Percentiles rank a stretch among this genome's conserved stretches.
Conservation (phyloP, 176 grass and related monocot genomes). For the Triticum timopheevii region DNA sequence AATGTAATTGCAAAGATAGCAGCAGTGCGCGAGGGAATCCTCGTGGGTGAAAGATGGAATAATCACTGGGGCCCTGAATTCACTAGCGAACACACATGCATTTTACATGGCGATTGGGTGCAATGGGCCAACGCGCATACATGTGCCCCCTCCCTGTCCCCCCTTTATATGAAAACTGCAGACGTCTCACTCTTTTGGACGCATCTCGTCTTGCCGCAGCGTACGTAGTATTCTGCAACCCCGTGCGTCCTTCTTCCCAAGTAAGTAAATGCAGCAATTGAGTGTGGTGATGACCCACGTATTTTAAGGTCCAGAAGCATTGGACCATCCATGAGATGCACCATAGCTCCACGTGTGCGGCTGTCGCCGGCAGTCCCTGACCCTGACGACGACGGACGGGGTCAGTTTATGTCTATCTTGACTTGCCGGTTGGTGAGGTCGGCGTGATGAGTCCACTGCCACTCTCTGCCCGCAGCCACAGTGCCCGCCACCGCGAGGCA, state of each 20-base stretch:
- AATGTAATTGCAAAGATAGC: background rate
- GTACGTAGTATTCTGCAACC: background rate
- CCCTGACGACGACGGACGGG: background rate
- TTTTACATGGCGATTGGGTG: background rate
- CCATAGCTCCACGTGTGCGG: background rate
- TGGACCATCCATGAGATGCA: background rate
- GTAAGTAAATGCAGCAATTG: too few relatives aligned
- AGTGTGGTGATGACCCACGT: background rate
- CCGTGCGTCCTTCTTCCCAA: too few relatives aligned
- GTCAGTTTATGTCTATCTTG: constrained; percentile 19
- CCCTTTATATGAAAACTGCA: background rate
- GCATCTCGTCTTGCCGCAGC: background rate
- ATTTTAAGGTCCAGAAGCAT: background rate
- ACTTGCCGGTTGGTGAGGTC: constrained; percentile 31
- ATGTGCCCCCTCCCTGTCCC: background rate
- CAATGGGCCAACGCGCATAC: background rate
- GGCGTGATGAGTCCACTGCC: background rate
- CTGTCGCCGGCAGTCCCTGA: background rate
- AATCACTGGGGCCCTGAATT: background rate
- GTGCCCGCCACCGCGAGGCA: background rate
- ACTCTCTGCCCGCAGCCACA: background rate
- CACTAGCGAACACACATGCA: background rate
- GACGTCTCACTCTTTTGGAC: background rate
- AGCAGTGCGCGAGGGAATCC: background rate
- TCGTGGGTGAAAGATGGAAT: background rate